Evolutionary conservation across 2,329 filamentous ascomycete genomes (phyloP).

Genomic region (Ascochyta pisi): DNA sequence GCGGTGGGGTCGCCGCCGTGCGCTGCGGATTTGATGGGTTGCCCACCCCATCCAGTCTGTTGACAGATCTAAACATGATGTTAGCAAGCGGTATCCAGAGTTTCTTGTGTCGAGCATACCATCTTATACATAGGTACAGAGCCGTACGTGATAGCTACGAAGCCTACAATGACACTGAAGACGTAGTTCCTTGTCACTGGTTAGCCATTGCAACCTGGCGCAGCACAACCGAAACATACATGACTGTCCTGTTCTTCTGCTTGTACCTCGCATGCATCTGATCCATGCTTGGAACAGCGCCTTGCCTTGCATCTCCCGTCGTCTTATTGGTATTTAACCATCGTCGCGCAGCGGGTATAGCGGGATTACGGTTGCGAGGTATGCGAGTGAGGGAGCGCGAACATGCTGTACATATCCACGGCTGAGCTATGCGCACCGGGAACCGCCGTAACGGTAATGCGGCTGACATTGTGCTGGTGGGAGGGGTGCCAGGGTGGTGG

Average conservation of each 20-base stretch:
- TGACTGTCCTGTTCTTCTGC: conserved; percentile 70
- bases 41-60: conserved; percentile 89
- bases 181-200: conserved; percentile 68
- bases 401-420: conserved; percentile 49
- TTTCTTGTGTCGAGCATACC: conserved; percentile 55
- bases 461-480: conserved; percentile 38
- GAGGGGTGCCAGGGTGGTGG: conserved; percentile 18
- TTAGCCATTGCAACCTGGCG: conserved; percentile 3
- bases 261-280: conserved; percentile 69
- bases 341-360: conserved; percentile 31
- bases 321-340: conserved; percentile 39
- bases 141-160: conserved; percentile 80
- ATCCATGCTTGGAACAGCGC: conserved; percentile 65
- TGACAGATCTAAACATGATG: conserved; percentile 70
- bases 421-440: conserved; percentile 26
- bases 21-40: conserved; percentile 82
- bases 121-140: conserved; percentile 89
- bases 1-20: conserved; percentile 63
- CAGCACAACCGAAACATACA: conserved; percentile 52
- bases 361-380: conserved; percentile 27
- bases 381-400: conserved; percentile 36
- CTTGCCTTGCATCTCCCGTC: conserved; percentile 38
- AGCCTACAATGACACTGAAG: conserved; percentile 78
- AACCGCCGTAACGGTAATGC: conserved; percentile 30
- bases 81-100: background rate